A percentile compares a stretch with the other conserved stretches of the same genome.
phyloP scores from a whole-genome alignment of 2,329 filamentous ascomycete species.

The Conoideocrella luteorostrata region DNA sequence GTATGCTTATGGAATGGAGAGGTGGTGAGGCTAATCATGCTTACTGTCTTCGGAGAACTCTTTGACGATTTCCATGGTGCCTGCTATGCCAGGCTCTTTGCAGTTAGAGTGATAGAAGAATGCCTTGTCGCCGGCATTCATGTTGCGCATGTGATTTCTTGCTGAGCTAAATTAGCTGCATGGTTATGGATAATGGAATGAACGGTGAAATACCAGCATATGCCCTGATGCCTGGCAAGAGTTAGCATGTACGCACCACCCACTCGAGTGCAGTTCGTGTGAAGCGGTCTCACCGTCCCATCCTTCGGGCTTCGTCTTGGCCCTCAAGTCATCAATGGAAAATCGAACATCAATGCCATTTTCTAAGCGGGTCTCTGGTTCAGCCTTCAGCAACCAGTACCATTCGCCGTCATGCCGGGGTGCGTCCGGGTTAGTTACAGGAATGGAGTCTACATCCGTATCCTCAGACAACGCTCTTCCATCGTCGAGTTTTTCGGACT shows the following conservation, averaged over 20 bases:
- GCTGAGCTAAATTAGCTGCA: constrained; percentile 35
- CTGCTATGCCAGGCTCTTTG: constrained; percentile 81
- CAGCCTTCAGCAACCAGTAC: constrained; percentile 82
- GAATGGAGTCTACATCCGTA: constrained; percentile 26
- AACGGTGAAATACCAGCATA: constrained; percentile 34
- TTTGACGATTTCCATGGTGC: constrained; percentile 80
- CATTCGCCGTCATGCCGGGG: constrained; percentile 34
- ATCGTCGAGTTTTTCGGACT: background rate
- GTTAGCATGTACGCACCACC: background rate
- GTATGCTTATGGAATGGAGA: background rate
- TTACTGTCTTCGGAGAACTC: constrained; percentile 75
- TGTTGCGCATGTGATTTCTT: constrained; percentile 81
- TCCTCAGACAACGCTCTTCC: constrained; percentile 20
- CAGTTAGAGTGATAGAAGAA: constrained; percentile 98
- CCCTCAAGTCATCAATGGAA: constrained; percentile 82
- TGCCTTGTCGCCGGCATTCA: constrained; percentile 85
- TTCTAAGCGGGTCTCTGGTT: constrained; percentile 80
- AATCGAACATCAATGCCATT: constrained; percentile 87
- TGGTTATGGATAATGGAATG: background rate
- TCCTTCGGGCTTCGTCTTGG: constrained; percentile 68
- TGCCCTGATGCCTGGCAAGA: constrained; percentile 37
- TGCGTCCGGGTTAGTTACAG: constrained; percentile 30
- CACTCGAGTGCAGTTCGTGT: too few relatives aligned
- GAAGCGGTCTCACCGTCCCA: constrained; percentile 69
- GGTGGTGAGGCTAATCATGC: constrained; percentile 15